phyloP scores from a whole-genome alignment of 345 rosid species.

The Hirschfeldia incana region DNA sequence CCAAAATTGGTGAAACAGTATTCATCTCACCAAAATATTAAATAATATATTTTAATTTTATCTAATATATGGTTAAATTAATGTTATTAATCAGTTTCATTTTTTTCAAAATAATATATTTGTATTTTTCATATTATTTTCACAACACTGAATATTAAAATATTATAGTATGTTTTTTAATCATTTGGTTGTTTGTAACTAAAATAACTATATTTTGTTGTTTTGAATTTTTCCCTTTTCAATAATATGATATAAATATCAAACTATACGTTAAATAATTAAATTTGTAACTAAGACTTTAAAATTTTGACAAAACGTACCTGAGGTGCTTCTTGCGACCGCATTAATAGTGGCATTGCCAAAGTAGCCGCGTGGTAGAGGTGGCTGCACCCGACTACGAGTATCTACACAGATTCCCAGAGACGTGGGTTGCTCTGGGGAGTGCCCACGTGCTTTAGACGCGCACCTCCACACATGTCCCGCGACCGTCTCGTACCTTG shows the following conservation, averaged over 20 bases:
- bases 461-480: constrained; percentile 42
- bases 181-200: neutral
- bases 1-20: neutral
- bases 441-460: constrained; percentile 40
- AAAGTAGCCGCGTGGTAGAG: constrained; percentile 41
- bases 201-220: no score
- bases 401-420: constrained; percentile 49
- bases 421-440: constrained; percentile 50
- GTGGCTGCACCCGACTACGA: constrained; percentile 48
- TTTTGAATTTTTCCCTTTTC: no score
- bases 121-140: neutral
- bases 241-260: no score
- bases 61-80: no score
- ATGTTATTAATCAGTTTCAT: no score
- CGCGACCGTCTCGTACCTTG: constrained; percentile 40
- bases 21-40: neutral
- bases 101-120: no score
- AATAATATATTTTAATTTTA: no score
- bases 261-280: no score
- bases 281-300: neutral
- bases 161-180: no score
- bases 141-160: neutral
- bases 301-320: constrained; percentile 22
- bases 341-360: constrained; percentile 53
- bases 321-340: constrained; percentile 43